These are phyloP conservation scores for Nicotiana undulata DNA, from an alignment of 257 asterid genomes.

Conservation along the genomic window DNA sequence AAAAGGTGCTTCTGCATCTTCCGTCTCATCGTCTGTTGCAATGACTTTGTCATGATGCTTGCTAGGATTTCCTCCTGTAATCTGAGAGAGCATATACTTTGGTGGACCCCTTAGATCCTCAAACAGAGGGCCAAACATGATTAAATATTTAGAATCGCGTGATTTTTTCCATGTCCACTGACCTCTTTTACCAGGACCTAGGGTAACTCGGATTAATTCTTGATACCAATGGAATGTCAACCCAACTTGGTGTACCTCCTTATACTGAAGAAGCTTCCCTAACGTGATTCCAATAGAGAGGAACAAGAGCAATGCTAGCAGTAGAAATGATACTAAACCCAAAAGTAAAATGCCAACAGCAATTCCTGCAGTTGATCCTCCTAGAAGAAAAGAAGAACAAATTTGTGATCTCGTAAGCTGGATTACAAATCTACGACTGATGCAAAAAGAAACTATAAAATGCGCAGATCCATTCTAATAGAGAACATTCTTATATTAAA, in stretches of 20 bases:
- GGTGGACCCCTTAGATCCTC: slow-evolving; percentile 98
- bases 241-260: slow-evolving; percentile 81
- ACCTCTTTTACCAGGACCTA: slow-evolving; percentile 95
- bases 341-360: slow-evolving; percentile 15
- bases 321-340: slow-evolving; percentile 53
- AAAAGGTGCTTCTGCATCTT: slow-evolving; percentile 89
- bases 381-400: slow-evolving; percentile 26
- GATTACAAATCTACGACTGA: background rate
- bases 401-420: background rate
- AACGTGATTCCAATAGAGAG: slow-evolving; percentile 71
- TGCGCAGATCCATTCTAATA: background rate
- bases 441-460: background rate
- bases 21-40: slow-evolving; percentile 80
- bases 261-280: slow-evolving; percentile 84
- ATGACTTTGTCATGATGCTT: slow-evolving; percentile 53
- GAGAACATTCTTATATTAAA: background rate
- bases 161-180: slow-evolving; percentile 92
- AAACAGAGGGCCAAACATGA: slow-evolving; percentile 72
- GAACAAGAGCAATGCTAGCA: slow-evolving; percentile 51
- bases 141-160: slow-evolving; percentile 30
- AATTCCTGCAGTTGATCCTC: slow-evolving; percentile 62
- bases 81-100: slow-evolving; percentile 89
- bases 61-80: slow-evolving; percentile 35
- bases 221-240: slow-evolving; percentile 76
- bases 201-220: slow-evolving; percentile 69